Evolutionary conservation across 2,329 filamentous ascomycete species (phyloP).

Genomic region (Penicillium sp.): DNA sequence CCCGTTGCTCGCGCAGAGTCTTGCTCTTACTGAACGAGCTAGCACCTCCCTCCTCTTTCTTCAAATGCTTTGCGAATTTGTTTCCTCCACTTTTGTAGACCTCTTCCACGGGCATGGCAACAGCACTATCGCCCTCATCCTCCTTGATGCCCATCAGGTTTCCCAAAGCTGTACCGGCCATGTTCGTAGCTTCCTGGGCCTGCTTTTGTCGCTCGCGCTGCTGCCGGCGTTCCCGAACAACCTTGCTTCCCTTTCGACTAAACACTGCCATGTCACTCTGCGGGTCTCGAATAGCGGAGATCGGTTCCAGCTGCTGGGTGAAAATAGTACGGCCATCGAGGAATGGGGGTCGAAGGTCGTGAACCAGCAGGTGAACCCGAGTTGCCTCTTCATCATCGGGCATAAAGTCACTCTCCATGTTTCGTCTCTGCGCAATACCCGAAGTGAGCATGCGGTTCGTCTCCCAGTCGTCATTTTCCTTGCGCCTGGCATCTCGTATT

Average conservation of each 20-base stretch:
- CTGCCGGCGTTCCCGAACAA: slow-evolving; percentile 87
- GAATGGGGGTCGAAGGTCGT: slow-evolving; percentile 92
- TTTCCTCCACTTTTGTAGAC: slow-evolving; percentile 61
- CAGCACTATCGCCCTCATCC: slow-evolving; percentile 81
- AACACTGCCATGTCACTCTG: slow-evolving; percentile 99
- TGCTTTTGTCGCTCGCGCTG: slow-evolving; percentile 92
- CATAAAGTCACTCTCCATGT: slow-evolving; percentile 78
- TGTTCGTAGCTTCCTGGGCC: slow-evolving; percentile 89
- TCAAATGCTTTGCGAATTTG: slow-evolving; percentile 90
- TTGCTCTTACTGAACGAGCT: slow-evolving; percentile 95
- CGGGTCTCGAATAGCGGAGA: slow-evolving; percentile 86
- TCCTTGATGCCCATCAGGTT: slow-evolving; percentile 97
- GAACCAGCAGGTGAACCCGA: slow-evolving; percentile 85
- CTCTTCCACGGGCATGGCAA: slow-evolving; percentile 72
- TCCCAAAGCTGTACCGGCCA: slow-evolving; percentile 86
- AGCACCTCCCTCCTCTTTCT: slow-evolving; percentile 76
- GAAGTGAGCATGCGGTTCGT: slow-evolving; percentile 98
- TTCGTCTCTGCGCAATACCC: slow-evolving; percentile 86
- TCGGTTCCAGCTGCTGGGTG: slow-evolving; percentile 93
- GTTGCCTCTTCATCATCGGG: slow-evolving; percentile 84
- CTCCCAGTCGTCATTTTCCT: slow-evolving; percentile 97
- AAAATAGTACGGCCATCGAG: slow-evolving; percentile 93
- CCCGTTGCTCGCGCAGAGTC: slow-evolving; percentile 82
- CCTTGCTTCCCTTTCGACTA: slow-evolving; percentile 88
- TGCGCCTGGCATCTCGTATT: slow-evolving; percentile 64